A percentile compares a stretch with the other conserved stretches of the same genome.
Conservation (phyloP, 2,329 filamentous ascomycete genomes). For the Penicillium aurantiogriseum region DNA sequence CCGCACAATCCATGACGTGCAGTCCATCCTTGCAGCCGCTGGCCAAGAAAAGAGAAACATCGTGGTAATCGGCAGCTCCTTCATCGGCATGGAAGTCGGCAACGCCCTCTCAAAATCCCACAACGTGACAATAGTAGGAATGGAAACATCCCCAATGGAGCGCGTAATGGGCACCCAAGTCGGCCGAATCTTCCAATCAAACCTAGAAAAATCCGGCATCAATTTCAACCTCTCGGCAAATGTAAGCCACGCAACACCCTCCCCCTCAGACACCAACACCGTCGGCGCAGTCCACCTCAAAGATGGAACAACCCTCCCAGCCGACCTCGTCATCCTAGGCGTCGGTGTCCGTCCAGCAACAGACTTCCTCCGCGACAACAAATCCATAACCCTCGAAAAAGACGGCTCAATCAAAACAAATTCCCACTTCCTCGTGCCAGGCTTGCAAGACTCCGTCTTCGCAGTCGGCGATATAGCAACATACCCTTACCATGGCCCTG, state of each 20-base stretch:
- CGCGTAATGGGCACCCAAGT: constrained; percentile 79
- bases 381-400: constrained; percentile 66
- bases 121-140: constrained; percentile 80
- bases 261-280: constrained; percentile 62
- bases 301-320: constrained; percentile 78
- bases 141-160: constrained; percentile 82
- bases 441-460: constrained; percentile 73
- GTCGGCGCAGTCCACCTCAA: constrained; percentile 82
- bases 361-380: constrained; percentile 73
- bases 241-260: constrained; percentile 80
- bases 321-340: constrained; percentile 87
- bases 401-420: constrained; percentile 86
- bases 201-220: constrained; percentile 80
- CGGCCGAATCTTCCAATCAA: constrained; percentile 74
- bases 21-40: constrained; percentile 74
- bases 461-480: constrained; percentile 94
- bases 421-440: constrained; percentile 72
- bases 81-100: constrained; percentile 98
- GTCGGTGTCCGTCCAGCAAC: constrained; percentile 87
- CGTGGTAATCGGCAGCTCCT: constrained; percentile 86
- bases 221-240: constrained; percentile 80
- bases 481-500: constrained; percentile 90
- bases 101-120: constrained; percentile 79
- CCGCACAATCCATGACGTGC: constrained; percentile 71
- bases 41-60: constrained; percentile 80